phyloP scores from a whole-genome alignment of 192 early-diverging fungal species.

The Podila epicladia region DNA sequence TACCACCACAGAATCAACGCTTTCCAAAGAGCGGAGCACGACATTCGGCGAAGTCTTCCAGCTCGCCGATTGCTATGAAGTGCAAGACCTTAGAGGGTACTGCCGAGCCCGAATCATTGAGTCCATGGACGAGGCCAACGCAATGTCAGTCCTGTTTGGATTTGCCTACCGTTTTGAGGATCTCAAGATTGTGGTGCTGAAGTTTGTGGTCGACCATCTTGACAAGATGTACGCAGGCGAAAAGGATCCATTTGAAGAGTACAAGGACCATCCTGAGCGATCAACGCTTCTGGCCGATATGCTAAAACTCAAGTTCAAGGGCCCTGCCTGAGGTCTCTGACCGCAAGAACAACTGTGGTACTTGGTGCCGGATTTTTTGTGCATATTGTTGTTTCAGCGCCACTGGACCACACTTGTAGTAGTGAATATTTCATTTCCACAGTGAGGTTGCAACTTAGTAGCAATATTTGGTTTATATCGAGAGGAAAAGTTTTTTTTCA shows the following conservation, averaged over 20 bases:
- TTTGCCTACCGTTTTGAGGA: neutral
- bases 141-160: neutral
- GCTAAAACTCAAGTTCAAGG: neutral
- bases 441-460: no score
- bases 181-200: neutral
- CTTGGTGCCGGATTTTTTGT: no score
- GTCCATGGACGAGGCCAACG: neutral
- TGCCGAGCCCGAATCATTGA: neutral
- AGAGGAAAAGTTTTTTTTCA: no score
- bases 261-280: neutral
- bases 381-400: no score
- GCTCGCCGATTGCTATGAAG: neutral
- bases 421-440: no score
- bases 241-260: neutral
- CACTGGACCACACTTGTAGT: no score
- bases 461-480: no score
- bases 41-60: neutral
- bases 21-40: no score
- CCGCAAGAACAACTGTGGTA: no score
- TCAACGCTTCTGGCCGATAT: neutral
- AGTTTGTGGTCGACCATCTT: neutral
- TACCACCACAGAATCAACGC: no score
- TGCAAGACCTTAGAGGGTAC: neutral
- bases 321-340: neutral
- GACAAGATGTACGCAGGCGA: neutral